Evolutionary conservation across 176 grass and related monocot species (phyloP).

Genomic region (Cenchrus purpureus): DNA sequence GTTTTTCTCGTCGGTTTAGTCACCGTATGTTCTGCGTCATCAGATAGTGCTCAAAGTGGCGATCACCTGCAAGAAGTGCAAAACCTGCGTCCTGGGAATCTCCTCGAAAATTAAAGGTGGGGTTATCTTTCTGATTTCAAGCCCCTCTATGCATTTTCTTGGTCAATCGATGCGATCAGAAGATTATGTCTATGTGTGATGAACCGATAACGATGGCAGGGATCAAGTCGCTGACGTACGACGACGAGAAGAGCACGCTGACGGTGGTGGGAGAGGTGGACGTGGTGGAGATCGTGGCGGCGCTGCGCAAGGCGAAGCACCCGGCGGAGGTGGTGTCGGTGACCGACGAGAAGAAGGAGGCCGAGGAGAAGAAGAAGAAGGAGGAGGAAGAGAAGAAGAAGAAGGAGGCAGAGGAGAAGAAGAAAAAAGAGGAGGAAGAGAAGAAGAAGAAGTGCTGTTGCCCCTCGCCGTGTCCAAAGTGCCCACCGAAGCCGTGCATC

Average conservation of each 20-base stretch:
- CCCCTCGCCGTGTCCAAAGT: background rate
- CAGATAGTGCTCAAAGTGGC: constrained; percentile 64
- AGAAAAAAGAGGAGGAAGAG: constrained; percentile 19
- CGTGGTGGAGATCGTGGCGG: constrained; percentile 50
- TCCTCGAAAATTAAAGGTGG: constrained; percentile 42
- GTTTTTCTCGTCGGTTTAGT: background rate
- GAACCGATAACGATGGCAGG: constrained; percentile 20
- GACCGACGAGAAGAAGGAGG: constrained; percentile 57
- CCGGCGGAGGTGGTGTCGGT: constrained; percentile 49
- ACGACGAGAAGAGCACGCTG: constrained; percentile 63
- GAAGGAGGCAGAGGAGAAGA: constrained; percentile 31
- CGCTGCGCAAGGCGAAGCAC: constrained; percentile 55
- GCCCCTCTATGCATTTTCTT: background rate
- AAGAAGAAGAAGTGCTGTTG: constrained; percentile 26
- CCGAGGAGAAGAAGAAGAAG: constrained; percentile 49
- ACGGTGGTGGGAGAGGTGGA: constrained; percentile 65
- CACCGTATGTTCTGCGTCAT: constrained; percentile 10
- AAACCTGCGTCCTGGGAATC: constrained; percentile 45
- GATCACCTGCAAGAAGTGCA: constrained; percentile 61
- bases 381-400: constrained; percentile 52
- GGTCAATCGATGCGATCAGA: background rate
- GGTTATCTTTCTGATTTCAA: background rate
- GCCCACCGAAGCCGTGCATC: background rate
- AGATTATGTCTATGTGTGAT: no score
- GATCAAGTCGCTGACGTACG: constrained; percentile 57